Conservation (phyloP, 2,329 filamentous ascomycete genomes). For the Amauroascus verrucosus region DNA sequence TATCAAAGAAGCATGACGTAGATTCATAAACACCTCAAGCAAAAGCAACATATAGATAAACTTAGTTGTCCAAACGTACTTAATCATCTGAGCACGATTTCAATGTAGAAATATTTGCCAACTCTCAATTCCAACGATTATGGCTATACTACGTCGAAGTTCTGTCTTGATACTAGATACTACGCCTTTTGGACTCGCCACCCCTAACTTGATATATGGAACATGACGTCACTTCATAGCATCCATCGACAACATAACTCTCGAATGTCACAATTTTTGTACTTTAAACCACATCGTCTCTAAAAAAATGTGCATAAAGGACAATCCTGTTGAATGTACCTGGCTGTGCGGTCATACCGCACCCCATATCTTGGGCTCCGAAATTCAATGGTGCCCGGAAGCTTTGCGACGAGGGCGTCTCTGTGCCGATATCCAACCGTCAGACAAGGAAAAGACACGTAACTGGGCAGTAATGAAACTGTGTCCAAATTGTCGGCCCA, state of each 20-base stretch:
- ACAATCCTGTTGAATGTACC: constrained; percentile 1
- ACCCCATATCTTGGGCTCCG: constrained; percentile 1
- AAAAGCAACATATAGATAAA: too few relatives aligned
- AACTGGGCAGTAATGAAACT: background rate
- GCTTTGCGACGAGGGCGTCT: constrained; percentile 4
- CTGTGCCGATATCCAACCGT: constrained; percentile 4
- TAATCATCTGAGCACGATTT: too few relatives aligned
- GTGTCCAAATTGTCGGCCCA: constrained; percentile 4
- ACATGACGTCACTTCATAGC: constrained; percentile 1
- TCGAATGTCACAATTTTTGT: background rate
- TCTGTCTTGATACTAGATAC: too few relatives aligned
- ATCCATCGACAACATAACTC: background rate
- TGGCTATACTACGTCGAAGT: too few relatives aligned
- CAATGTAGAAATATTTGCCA: too few relatives aligned
- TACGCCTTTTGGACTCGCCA: background rate
- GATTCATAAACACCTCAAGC: too few relatives aligned
- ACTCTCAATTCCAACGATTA: too few relatives aligned
- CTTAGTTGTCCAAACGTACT: too few relatives aligned
- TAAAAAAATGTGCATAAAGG: constrained; percentile 5
- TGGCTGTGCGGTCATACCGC: constrained; percentile 2
- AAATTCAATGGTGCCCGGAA: constrained; percentile 3
- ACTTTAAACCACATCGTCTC: background rate
- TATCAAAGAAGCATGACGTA: too few relatives aligned
- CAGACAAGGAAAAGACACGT: background rate
- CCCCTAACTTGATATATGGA: background rate